These are phyloP conservation scores for Penicillium waksmanii DNA, from an alignment of 495 filamentous ascomycete species.

Conservation along the genomic window DNA sequence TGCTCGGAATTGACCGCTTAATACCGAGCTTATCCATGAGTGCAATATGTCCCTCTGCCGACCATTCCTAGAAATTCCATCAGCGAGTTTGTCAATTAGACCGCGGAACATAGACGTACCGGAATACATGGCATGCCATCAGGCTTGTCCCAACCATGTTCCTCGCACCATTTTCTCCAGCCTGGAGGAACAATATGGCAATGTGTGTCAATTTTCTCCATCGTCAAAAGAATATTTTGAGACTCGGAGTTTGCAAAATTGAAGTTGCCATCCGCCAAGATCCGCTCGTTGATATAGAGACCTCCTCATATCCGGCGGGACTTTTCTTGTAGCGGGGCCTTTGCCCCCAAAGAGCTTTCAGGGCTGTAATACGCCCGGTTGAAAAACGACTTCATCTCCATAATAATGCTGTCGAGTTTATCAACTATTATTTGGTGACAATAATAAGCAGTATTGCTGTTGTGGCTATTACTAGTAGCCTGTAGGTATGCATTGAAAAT, in stretches of 20 bases:
- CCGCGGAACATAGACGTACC: not conserved
- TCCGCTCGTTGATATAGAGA: not conserved
- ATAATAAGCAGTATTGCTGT: too few relatives aligned
- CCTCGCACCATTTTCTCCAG: slow-evolving; percentile 8
- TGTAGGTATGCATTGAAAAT: too few relatives aligned
- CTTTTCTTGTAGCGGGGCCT: not conserved
- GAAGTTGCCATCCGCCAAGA: not conserved
- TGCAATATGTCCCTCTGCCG: slow-evolving; percentile 1
- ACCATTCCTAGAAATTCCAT: not conserved
- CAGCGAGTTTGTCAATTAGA: not conserved
- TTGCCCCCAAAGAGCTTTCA: not conserved
- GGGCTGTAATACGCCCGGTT: slow-evolving; percentile 13
- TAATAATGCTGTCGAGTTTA: too few relatives aligned
- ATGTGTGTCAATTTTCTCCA: slow-evolving; percentile 1
- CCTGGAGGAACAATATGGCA: slow-evolving; percentile 2
- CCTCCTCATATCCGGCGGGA: not conserved
- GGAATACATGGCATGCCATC: slow-evolving; percentile 2
- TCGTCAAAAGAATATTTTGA: not conserved
- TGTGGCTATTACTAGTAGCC: too few relatives aligned
- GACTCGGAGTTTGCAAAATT: not conserved
- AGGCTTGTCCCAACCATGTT: not conserved
- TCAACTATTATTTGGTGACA: too few relatives aligned
- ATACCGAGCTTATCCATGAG: slow-evolving; percentile 13
- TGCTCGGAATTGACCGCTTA: slow-evolving; percentile 8
- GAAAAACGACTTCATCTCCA: too few relatives aligned